Base-by-base conservation (phyloP, 345 rosid species). In the Camelina hispida region DNA sequence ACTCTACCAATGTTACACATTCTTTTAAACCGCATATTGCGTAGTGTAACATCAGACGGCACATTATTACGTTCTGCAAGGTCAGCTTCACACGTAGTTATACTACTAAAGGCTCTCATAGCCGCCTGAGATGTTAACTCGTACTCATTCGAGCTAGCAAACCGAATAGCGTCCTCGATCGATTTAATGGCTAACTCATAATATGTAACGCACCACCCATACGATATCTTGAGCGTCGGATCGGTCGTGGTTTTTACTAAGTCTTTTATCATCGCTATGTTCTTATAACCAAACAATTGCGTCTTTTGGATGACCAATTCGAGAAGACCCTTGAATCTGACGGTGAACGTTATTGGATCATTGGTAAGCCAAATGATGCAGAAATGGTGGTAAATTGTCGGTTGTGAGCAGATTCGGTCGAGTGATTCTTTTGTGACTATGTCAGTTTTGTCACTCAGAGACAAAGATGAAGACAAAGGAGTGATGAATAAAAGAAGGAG, bases 341-440 rank as follows among this genome's bases (percentile, higher is more conserved):
- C 13, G 15, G 48, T 68, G 35, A 30, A 22, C 0, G 74, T 76
- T 43, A 17, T 35, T 46, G 69, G 64, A 35, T 76, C 74, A 34
- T 22, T 25, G 20, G 18, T 56, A 53, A 76, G 22, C 79, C 79
- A 75, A 51, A 20, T 7, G 48, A 69, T 12, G 63, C 74, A 75
- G 20, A 75, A 68, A 7, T 75, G 48, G 7, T 53, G 34, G 55
- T 20, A n/a, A 13, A 68, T 32, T 34, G 56, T 7, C 1, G 69
- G 63, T 52, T 32, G 5, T 52, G 74, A 23, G 69, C 74, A 75
- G 62, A 75, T 62, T 52, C 60, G 68, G 44, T 53, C 0, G 32
- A 68, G 13, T 53, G 22, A 11, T 30, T 18, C 46, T 44, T 51
- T 30, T 51, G 68, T 75, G 62, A 76, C 64, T 68, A 61, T 42